Evolutionary conservation across 768 basidiomycete species (phyloP).

Genomic region (Lactarius deliciosus): DNA sequence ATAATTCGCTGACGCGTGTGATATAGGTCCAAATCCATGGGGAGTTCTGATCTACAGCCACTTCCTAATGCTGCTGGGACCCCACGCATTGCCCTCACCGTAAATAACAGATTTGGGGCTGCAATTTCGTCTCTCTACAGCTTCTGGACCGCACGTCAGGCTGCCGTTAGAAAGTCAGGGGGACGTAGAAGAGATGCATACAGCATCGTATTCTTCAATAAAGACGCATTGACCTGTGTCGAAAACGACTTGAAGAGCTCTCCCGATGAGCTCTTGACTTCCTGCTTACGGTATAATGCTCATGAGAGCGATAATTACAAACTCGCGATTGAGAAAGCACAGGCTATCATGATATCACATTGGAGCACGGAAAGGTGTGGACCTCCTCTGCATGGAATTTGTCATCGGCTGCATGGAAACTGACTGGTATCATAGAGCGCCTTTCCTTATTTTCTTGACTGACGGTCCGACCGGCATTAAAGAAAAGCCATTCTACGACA

Average conservation of each 20-base stretch:
- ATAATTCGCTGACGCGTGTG: constrained; percentile 1
- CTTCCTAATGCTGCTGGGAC: constrained; percentile 45
- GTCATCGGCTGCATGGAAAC: neutral
- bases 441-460: constrained; percentile 56
- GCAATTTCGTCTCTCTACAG: constrained; percentile 53
- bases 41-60: constrained; percentile 41
- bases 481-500: constrained; percentile 41
- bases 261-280: constrained; percentile 45
- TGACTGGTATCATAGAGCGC: constrained; percentile 39
- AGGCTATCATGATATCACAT: constrained; percentile 42
- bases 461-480: constrained; percentile 49
- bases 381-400: neutral
- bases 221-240: constrained; percentile 32
- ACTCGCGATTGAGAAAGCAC: constrained; percentile 40
- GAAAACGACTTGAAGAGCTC: constrained; percentile 47
- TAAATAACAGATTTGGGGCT: constrained; percentile 55
- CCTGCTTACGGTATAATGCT: constrained; percentile 38
- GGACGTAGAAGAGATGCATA: constrained; percentile 50
- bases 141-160: constrained; percentile 55
- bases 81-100: constrained; percentile 36
- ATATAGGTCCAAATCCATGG: constrained; percentile 55
- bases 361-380: constrained; percentile 53
- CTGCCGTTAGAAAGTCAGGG: constrained; percentile 37
- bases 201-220: constrained; percentile 50
- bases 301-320: constrained; percentile 46